Conservation (phyloP, 2,329 filamentous ascomycete species). For the Emericellopsis cladophorae region DNA sequence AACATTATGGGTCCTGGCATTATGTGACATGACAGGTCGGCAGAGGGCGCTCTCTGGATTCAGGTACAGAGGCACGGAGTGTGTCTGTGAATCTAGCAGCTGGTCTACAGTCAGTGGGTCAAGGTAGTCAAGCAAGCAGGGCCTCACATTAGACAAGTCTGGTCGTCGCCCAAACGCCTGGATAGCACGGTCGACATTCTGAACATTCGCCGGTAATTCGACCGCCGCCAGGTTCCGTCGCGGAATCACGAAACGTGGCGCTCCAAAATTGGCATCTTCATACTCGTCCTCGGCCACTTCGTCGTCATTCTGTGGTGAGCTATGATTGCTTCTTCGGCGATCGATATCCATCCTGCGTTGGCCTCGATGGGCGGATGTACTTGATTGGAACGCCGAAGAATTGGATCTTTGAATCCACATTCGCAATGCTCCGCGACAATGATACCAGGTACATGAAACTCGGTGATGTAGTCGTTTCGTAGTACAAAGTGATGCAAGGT, state of each 20-base stretch:
- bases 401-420: too few species aligned
- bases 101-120: constrained; percentile 9
- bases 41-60: constrained; percentile 69
- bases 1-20: constrained; percentile 66
- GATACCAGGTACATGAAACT: too few species aligned
- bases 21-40: constrained; percentile 66
- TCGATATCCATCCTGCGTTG: neutral
- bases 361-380: too few species aligned
- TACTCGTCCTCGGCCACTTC: too few species aligned
- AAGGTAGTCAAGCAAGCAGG: neutral
- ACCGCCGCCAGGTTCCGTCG: constrained; percentile 23
- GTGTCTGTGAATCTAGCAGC: constrained; percentile 34
- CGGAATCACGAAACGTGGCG: constrained; percentile 21
- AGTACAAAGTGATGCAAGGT: too few species aligned
- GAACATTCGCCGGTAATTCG: constrained; percentile 28
- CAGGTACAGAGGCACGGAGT: constrained; percentile 57
- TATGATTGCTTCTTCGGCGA: neutral
- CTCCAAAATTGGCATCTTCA: constrained; percentile 2
- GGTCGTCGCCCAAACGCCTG: constrained; percentile 26
- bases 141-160: constrained; percentile 23
- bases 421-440: too few species aligned
- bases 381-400: too few species aligned
- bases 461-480: too few species aligned
- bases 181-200: constrained; percentile 28
- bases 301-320: neutral